Percentiles rank a stretch among this genome's conserved stretches.
phyloP scores from a whole-genome alignment of 139 green algal species.

The Trebouxia sp. region DNA sequence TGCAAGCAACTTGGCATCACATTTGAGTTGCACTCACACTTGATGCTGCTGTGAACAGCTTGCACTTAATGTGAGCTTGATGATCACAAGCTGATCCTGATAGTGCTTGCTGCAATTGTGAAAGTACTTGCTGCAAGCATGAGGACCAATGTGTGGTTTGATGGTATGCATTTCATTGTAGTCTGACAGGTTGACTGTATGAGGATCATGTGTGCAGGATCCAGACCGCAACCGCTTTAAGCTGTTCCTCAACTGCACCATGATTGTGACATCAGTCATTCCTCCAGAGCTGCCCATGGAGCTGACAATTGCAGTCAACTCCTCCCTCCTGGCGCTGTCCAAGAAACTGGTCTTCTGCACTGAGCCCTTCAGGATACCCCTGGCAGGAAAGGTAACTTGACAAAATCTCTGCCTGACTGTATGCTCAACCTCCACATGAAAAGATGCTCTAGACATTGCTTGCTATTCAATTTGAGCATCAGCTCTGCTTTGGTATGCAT shows the following conservation, averaged over 20 bases:
- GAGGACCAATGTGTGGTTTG: background rate
- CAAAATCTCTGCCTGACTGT: too few species aligned
- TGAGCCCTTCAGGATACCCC: slow-evolving; percentile 96
- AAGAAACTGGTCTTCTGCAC: slow-evolving; percentile 91
- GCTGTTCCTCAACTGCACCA: slow-evolving; percentile 96
- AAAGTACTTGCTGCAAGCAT: too few species aligned
- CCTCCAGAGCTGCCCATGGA: slow-evolving; percentile 99
- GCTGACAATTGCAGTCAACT: slow-evolving; percentile 84
- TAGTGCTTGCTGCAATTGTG: too few species aligned
- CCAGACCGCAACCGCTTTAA: slow-evolving; percentile 91
- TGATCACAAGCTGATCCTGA: too few species aligned
- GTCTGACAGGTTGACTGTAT: background rate
- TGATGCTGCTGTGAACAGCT: too few species aligned
- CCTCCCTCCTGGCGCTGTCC: slow-evolving; percentile 69
- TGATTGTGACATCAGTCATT: slow-evolving; percentile 97
- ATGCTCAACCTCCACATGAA: too few species aligned
- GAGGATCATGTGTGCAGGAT: slow-evolving; percentile 60
- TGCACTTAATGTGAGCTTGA: too few species aligned
- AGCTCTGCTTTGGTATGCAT: too few species aligned
- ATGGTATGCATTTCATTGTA: background rate
- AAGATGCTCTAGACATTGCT: too few species aligned
- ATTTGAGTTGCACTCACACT: too few species aligned
- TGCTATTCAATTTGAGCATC: too few species aligned
- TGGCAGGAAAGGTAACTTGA: slow-evolving; percentile 86
- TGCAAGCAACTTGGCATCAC: too few species aligned